phyloP scores from a whole-genome alignment of 208 protist species.

The Naegleria gruberi region DNA sequence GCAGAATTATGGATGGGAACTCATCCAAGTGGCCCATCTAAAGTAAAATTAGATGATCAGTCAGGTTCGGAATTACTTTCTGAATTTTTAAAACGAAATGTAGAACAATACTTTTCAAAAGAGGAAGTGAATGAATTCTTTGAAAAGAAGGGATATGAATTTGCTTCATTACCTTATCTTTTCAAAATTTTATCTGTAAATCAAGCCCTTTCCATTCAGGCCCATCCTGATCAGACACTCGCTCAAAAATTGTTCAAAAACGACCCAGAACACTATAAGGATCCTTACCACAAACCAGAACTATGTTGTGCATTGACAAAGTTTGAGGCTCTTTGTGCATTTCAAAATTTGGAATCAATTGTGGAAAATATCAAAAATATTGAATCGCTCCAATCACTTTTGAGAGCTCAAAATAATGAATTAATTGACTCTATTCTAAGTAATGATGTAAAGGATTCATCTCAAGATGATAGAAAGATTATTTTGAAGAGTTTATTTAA shows the following conservation, averaged over 20 bases:
- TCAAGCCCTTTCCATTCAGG: slow-evolving; percentile 20
- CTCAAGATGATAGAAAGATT: background rate
- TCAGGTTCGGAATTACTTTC: background rate
- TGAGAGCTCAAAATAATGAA: background rate
- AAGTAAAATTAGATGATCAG: background rate
- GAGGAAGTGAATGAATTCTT: background rate
- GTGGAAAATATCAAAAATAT: background rate
- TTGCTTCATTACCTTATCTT: background rate
- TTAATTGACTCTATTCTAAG: background rate
- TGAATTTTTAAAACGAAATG: background rate
- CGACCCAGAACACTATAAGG: background rate
- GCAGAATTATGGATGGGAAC: slow-evolving; percentile 23
- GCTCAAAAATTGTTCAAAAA: background rate
- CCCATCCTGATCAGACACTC: background rate
- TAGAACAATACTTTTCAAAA: background rate
- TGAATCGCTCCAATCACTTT: background rate
- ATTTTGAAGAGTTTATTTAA: background rate
- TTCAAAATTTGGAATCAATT: background rate
- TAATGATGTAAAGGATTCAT: background rate
- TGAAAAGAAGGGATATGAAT: background rate
- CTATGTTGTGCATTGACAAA: background rate
- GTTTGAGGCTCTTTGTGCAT: slow-evolving; percentile 14
- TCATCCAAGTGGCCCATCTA: slow-evolving; percentile 10
- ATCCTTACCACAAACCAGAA: slow-evolving; percentile 19
- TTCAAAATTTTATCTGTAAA: slow-evolving; percentile 20